Conservation (phyloP, 2,329 filamentous ascomycete species). For the Falciphora oryzae region DNA sequence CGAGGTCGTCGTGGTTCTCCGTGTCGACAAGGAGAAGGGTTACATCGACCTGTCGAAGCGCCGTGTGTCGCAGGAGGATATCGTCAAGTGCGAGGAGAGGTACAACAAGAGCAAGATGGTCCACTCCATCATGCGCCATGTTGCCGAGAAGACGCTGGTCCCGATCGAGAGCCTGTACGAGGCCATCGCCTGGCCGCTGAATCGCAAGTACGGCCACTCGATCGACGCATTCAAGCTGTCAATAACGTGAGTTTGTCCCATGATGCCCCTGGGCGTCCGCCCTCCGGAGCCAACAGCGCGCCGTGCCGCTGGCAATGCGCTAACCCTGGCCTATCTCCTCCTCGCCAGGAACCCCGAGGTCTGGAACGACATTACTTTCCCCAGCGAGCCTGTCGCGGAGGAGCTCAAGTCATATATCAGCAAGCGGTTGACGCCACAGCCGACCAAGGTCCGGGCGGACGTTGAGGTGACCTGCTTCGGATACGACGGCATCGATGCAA, state of each 20-base stretch:
- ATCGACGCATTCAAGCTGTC: slow-evolving; percentile 99
- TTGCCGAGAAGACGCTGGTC: slow-evolving; percentile 90
- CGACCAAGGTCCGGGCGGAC: slow-evolving; percentile 98
- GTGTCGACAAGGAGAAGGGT: slow-evolving; percentile 98
- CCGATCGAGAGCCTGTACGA: slow-evolving; percentile 96
- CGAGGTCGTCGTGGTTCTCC: slow-evolving; percentile 95
- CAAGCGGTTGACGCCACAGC: slow-evolving; percentile 94
- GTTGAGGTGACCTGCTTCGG: slow-evolving; percentile 94
- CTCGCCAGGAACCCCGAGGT: slow-evolving; percentile 76
- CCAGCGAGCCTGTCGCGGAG: slow-evolving; percentile 75
- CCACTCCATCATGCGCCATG: slow-evolving; percentile 97
- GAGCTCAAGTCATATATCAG: slow-evolving; percentile 93
- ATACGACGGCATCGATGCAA: slow-evolving; percentile 97
- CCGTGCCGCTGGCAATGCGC: slow-evolving; percentile 14
- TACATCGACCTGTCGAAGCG: slow-evolving; percentile 99
- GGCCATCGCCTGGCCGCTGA: slow-evolving; percentile 91
- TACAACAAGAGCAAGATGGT: slow-evolving; percentile 99
- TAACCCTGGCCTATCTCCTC: background rate
- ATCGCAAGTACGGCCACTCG: slow-evolving; percentile 94
- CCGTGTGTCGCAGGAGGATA: slow-evolving; percentile 94
- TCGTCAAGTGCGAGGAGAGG: slow-evolving; percentile 95
- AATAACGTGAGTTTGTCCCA: slow-evolving; percentile 66
- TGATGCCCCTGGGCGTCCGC: background rate
- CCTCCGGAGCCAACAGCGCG: too few species aligned
- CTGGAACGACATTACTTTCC: slow-evolving; percentile 89